These are phyloP conservation scores for Didymella segeticola DNA, from an alignment of 2,329 filamentous ascomycete genomes.

Conservation along the genomic window DNA sequence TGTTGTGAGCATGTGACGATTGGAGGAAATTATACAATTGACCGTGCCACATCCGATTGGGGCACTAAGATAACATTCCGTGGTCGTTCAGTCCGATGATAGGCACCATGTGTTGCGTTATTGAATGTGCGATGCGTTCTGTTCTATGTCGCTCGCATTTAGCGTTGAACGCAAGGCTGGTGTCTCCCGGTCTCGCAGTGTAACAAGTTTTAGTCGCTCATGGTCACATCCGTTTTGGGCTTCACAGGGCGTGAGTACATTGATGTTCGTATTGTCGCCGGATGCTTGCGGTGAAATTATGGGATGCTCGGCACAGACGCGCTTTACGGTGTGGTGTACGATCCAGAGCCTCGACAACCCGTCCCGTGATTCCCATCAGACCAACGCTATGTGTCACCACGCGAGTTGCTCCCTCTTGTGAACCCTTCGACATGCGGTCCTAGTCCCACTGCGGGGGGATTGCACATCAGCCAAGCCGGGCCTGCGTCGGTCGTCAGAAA, in stretches of 20 bases:
- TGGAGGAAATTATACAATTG: not conserved
- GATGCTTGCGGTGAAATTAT: not conserved
- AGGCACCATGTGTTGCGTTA: not conserved
- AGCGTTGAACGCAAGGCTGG: not conserved
- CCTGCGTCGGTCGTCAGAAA: not conserved
- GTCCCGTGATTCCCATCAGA: not conserved
- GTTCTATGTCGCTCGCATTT: not conserved
- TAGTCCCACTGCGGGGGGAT: conserved; percentile 16
- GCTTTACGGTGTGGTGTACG: not conserved
- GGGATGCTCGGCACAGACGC: conserved; percentile 2
- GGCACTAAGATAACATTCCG: conserved; percentile 1
- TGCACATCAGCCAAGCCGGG: conserved; percentile 14
- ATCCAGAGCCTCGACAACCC: not conserved
- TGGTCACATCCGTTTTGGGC: not conserved
- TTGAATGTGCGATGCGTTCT: not conserved
- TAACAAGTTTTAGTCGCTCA: not conserved
- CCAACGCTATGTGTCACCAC: conserved; percentile 15
- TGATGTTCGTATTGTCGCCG: not conserved
- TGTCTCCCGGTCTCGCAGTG: not conserved
- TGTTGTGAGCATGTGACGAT: conserved; percentile 1
- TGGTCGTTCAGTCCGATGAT: not conserved
- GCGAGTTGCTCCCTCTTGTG: conserved; percentile 5
- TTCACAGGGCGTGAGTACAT: not conserved
- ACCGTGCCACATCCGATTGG: conserved; percentile 5
- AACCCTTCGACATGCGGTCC: conserved; percentile 5